These are phyloP conservation scores for Myxozyma neglecta DNA, from an alignment of 805 yeast genomes.

Conservation along the genomic window DNA sequence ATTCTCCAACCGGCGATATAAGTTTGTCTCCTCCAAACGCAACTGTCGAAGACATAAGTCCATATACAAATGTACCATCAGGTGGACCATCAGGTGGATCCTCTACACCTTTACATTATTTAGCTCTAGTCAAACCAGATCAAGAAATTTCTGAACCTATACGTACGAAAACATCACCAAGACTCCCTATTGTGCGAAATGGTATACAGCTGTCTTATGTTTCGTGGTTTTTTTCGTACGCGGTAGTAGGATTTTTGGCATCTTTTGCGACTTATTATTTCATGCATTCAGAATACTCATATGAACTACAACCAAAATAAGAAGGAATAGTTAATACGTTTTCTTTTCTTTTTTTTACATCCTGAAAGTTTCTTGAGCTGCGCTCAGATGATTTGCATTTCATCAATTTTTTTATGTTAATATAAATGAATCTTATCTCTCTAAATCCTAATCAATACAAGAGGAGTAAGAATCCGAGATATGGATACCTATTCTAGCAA, in stretches of 20 bases:
- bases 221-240: conserved; percentile 5
- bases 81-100: not conserved
- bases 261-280: conserved; percentile 8
- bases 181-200: not conserved
- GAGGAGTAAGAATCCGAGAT: too few relatives aligned
- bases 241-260: conserved; percentile 2
- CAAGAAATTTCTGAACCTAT: not conserved
- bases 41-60: not conserved
- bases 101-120: not conserved
- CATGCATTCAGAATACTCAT: not conserved
- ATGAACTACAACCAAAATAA: not conserved
- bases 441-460: too few relatives aligned
- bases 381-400: too few relatives aligned
- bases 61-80: not conserved
- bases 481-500: too few relatives aligned
- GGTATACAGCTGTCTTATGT: not conserved
- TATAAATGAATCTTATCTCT: too few relatives aligned
- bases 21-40: not conserved
- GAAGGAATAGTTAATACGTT: not conserved
- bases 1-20: not conserved
- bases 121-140: not conserved
- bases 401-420: too few relatives aligned
- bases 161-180: not conserved
- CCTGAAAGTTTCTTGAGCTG: too few relatives aligned
- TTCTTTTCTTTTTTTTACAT: not conserved